A percentile compares a stretch with the other conserved stretches of the same genome.
These are phyloP conservation scores for Rhizopogon parksii DNA, from an alignment of 1,284 basidiomycete genomes.

Conservation along the genomic window DNA sequence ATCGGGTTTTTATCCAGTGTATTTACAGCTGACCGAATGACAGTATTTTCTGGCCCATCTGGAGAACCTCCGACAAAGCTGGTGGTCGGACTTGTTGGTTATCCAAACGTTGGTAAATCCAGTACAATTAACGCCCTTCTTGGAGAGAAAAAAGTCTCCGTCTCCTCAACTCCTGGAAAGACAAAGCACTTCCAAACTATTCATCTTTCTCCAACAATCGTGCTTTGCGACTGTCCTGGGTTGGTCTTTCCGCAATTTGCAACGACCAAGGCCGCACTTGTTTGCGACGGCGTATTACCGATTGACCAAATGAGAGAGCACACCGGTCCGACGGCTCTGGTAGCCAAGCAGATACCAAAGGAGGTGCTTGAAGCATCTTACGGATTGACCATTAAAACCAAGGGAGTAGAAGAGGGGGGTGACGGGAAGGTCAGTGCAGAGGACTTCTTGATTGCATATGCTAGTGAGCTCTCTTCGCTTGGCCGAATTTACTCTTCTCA, in stretches of 20 bases:
- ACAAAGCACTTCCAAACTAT: constrained; percentile 99
- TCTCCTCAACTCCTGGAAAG: constrained; percentile 96
- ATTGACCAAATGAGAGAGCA: constrained; percentile 98
- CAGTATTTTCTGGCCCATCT: constrained; percentile 63
- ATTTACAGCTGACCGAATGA: neutral
- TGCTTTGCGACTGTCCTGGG: constrained; percentile 98
- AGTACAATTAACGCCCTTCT: constrained; percentile 96
- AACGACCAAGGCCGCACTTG: constrained; percentile 89
- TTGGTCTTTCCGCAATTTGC: constrained; percentile 98
- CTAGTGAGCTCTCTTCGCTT: constrained; percentile 56
- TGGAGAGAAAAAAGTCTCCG: constrained; percentile 94
- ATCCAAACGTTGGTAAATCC: constrained; percentile 98
- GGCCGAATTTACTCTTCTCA: constrained; percentile 3
- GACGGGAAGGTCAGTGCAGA: constrained; percentile 74
- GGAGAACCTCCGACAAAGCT: constrained; percentile 64
- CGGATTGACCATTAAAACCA: constrained; percentile 73
- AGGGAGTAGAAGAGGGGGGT: constrained; percentile 78
- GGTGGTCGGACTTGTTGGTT: constrained; percentile 93
- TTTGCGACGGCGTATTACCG: constrained; percentile 95
- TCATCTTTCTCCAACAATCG: constrained; percentile 78
- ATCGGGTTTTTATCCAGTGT: neutral
- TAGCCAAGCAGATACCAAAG: constrained; percentile 78
- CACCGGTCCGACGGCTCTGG: constrained; percentile 78
- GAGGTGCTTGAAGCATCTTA: constrained; percentile 88
- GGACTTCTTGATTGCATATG: constrained; percentile 84